Evolutionary conservation across 1,139 yeast species (phyloP).

Genomic region (Debaryomyces sp.): DNA sequence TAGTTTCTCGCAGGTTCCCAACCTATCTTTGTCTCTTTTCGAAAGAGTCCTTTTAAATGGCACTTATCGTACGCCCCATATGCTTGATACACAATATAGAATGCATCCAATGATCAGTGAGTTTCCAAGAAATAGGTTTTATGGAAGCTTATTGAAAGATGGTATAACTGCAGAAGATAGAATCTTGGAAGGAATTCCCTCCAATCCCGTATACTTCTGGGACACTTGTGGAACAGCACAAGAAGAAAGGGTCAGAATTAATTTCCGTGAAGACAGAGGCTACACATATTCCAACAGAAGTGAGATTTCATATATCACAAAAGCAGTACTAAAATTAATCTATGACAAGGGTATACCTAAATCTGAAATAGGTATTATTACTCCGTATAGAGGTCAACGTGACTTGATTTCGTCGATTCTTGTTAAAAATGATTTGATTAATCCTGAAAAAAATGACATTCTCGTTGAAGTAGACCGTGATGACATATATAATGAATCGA

Average conservation of each 20-base stretch:
- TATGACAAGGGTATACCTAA: constrained; percentile 55
- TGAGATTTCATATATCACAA: constrained; percentile 51
- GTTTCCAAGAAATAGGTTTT: constrained; percentile 62
- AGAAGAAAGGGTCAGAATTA: constrained; percentile 50
- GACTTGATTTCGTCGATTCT: constrained; percentile 57
- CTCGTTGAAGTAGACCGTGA: constrained; percentile 58
- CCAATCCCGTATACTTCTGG: constrained; percentile 56
- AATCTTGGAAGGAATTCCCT: constrained; percentile 37
- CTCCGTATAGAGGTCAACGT: constrained; percentile 76
- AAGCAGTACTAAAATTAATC: constrained; percentile 51
- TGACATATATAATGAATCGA: constrained; percentile 51
- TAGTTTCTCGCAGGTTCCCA: constrained; percentile 68
- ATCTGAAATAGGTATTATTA: constrained; percentile 62
- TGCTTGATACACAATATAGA: constrained; percentile 74
- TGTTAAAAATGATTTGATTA: constrained; percentile 53
- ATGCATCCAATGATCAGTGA: constrained; percentile 71
- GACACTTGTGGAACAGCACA: constrained; percentile 46
- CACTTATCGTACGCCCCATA: constrained; percentile 58
- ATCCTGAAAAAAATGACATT: constrained; percentile 54
- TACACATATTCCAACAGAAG: constrained; percentile 56
- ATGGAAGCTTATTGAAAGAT: constrained; percentile 55
- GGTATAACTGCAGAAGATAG: constrained; percentile 60
- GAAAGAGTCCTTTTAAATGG: constrained; percentile 61
- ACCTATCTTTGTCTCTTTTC: constrained; percentile 58
- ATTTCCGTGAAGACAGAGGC: constrained; percentile 51